Conservation (phyloP, 2,329 filamentous ascomycete species). For the Didymella keratinophila region DNA sequence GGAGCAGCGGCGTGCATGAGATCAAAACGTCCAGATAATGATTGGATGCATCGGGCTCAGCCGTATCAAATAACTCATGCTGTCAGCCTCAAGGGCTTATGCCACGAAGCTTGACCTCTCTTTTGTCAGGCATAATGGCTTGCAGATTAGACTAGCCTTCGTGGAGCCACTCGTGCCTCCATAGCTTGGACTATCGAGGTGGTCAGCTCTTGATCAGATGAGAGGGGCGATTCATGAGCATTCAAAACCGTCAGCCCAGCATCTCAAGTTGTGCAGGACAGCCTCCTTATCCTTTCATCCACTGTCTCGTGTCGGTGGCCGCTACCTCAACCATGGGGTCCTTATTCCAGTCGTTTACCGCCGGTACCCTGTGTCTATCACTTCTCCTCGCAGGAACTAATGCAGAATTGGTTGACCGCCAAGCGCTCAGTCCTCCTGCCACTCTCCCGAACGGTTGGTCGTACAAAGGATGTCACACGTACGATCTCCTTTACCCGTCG, state of each 20-base stretch:
- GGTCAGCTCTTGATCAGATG: constrained; percentile 4
- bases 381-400: constrained; percentile 3
- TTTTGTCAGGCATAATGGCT: background rate
- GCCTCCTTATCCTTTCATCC: background rate
- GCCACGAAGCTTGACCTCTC: background rate
- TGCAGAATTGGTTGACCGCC: constrained; percentile 13
- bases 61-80: background rate
- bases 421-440: constrained; percentile 9
- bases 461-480: constrained; percentile 42
- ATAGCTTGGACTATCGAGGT: background rate
- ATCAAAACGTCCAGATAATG: background rate
- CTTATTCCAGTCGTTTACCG: constrained; percentile 1
- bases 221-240: background rate
- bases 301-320: background rate
- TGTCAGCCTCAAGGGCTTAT: constrained; percentile 3
- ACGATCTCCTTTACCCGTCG: constrained; percentile 14
- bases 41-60: constrained; percentile 8
- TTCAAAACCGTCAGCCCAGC: constrained; percentile 9
- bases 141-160: background rate
- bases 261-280: constrained; percentile 2
- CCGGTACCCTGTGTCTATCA: constrained; percentile 12
- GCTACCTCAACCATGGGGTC: constrained; percentile 10
- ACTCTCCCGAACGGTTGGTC: constrained; percentile 26
- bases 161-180: constrained; percentile 1
- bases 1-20: background rate